Evolutionary conservation across 495 filamentous ascomycete genomes (phyloP), one percentile per base, ranked within the genome.

Genomic region (Aspergillus taichungensis): DNA sequence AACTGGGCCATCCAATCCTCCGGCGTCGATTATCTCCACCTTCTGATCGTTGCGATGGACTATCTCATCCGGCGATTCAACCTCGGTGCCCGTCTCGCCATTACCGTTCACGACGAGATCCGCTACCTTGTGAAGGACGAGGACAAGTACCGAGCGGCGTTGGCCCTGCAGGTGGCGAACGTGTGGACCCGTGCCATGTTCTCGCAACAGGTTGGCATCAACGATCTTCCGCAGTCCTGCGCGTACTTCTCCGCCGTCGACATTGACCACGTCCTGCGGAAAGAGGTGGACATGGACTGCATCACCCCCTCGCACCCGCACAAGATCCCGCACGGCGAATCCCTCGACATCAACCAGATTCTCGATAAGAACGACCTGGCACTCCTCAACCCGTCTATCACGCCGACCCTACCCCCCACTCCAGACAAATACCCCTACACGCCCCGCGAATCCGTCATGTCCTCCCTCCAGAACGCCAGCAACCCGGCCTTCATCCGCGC

Each of bases 1-100:
- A 99, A 99, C 60, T 99, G 92, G 92, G 92, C 92, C 13, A 96
- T 99, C 50, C 92, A 99, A 54, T 95, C 88, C 3, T 92, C 86
- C 6, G 92, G 92, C 29, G 92, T 97, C 9, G 92, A 99, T 65
- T 99, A 99, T 64, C 78, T 99, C 8, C 92, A 99, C 54, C 83
- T 99, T 8, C 69, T 99, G 14, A 87, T 99, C 46, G 78, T 96
- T 12, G 74, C 79, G 24, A 99, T 98, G 92, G 90, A 97, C 59
- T 92, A 94, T 59, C 77, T 98, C 6, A 83, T 82, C 45, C 76
- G 87, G n/a, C 83, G 79, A 13, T 97, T 84, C 68, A 89, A 88
- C 59, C 74, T 98, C 34, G 57, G 79, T 35, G 88, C 88, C 7
- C 84, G 92, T 2, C 69, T 98, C 13, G 79, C 92, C 8, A 88